Conservation (phyloP, 192 early-diverging fungal genomes). For the Umbelopsis vinacea region DNA sequence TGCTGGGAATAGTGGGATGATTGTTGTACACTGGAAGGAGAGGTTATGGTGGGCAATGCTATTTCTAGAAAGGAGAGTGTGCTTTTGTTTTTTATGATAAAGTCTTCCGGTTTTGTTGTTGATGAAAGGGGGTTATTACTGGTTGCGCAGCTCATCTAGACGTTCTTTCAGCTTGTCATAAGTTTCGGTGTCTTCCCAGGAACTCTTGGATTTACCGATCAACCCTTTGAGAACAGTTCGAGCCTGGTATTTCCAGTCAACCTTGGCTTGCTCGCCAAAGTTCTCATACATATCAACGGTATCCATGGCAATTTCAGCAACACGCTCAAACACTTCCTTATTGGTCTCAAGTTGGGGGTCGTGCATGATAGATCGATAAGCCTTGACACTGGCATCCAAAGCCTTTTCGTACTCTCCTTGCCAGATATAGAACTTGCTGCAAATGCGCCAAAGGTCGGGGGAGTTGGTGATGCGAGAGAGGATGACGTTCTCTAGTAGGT, state of each 20-base stretch:
- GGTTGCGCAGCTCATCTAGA: conserved; percentile 55
- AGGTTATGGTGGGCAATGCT: neutral
- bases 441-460: conserved; percentile 76
- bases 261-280: conserved; percentile 66
- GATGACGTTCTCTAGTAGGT: conserved; percentile 72
- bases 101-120: too few species aligned
- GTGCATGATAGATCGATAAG: conserved; percentile 81
- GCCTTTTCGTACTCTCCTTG: conserved; percentile 63
- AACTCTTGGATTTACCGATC: conserved; percentile 78
- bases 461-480: conserved; percentile 74
- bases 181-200: conserved; percentile 66
- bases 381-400: conserved; percentile 82
- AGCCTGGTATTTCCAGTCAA: conserved; percentile 90
- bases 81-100: neutral
- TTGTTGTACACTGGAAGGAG: conserved; percentile 1
- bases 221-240: conserved; percentile 81
- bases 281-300: conserved; percentile 81
- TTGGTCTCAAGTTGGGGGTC: conserved; percentile 78
- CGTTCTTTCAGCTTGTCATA: conserved; percentile 68
- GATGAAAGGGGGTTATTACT: neutral
- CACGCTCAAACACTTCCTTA: conserved; percentile 69
- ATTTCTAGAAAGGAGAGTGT: neutral
- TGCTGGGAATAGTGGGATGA: neutral
- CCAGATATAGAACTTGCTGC: conserved; percentile 78
- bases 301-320: conserved; percentile 71